Evolutionary conservation across 768 basidiomycete species (phyloP), one percentile per base, ranked within the genome.

Genomic region (Rhizopogon sp.): DNA sequence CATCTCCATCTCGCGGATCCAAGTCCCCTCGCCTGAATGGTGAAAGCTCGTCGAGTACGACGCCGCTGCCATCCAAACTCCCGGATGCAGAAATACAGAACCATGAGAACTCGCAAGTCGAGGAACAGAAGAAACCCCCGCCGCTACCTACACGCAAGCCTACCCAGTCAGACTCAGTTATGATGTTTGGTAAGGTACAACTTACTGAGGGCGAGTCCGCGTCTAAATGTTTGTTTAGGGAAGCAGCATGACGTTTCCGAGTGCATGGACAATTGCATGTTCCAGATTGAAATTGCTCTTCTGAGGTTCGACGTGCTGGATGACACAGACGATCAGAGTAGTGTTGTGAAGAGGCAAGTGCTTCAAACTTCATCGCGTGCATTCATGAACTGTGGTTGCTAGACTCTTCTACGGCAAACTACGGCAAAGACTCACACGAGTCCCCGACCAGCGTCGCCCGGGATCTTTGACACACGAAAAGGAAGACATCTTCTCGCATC

Each of bases 221-320:
- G 13, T 41, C 47, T 40, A 22, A n/a, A 65, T 41, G 29, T 45
- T 56, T 55, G 7, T 37, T 39, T 55, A 93, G 94, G 96, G 5
- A 88, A 89, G 62, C 97, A 99, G 64, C 96, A 99, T 64, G 97
- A 99, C 67, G 95, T 98, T 11, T 88, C 96, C 0, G 97, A 99
- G 71, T 98, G 96, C 72, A 93, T 98, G 88, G 96, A 98, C 71
- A 98, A 98, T 64, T 95, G 95, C 74, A 89, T 99, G 79, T 97
- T 97, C 73, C 97, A 98, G 70, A 93, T 98, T 50, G 97, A 99
- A 70, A 88, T 92, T 4, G 94, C 93, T 1, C 68, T 93, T 45
- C 76, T 93, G 39, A 89, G 89, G 63, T 88, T 93, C 57, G 82
- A 82, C 50, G 65, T 60, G 9, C 39, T 70, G 57, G 59, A 31